Conservation (phyloP, 306 rosid species). For the Pyrus pyrifolia region DNA sequence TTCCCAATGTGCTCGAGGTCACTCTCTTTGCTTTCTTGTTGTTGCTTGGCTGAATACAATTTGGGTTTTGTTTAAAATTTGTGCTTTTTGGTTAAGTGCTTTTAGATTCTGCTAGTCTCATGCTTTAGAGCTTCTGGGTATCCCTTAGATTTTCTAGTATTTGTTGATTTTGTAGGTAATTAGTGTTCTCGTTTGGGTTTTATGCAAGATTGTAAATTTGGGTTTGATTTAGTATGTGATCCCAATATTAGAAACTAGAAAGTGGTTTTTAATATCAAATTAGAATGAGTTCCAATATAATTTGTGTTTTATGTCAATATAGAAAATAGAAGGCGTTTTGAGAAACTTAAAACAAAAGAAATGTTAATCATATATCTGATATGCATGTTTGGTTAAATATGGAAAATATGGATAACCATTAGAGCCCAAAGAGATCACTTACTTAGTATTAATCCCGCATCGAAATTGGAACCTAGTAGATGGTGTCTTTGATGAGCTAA, state of each 20-base stretch:
- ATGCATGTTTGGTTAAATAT: neutral
- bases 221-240: neutral
- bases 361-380: neutral
- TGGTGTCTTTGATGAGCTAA: neutral
- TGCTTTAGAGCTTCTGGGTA: neutral
- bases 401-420: neutral
- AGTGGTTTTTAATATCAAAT: neutral
- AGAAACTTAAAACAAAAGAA: neutral
- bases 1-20: conserved; percentile 13
- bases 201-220: neutral
- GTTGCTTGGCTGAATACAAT: neutral
- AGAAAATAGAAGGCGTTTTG: neutral
- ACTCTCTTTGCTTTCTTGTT: neutral
- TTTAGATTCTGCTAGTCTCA: neutral
- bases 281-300: neutral
- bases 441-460: neutral
- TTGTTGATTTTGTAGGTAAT: neutral
- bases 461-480: neutral
- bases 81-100: neutral
- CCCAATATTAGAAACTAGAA: neutral
- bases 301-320: neutral
- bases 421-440: neutral
- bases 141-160: neutral
- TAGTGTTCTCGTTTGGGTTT: neutral
- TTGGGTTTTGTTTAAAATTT: neutral